phyloP scores from a whole-genome alignment of 331 rosid genomes.

The Pyrus hybrid region DNA sequence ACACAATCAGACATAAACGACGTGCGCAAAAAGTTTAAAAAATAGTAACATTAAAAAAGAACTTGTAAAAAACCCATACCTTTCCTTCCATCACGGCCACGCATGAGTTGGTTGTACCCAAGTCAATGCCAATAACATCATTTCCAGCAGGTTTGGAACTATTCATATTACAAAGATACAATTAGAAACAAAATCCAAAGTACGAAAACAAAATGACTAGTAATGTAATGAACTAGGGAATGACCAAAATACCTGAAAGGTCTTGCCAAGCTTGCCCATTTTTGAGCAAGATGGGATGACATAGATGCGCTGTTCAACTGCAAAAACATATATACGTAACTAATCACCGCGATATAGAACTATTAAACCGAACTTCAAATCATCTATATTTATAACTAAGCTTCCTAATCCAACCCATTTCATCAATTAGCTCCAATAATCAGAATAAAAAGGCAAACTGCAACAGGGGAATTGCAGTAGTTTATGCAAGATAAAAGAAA shows the following conservation, averaged over 20 bases:
- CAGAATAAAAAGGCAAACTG: background rate
- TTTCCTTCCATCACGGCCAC: too few species aligned
- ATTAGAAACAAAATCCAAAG: background rate
- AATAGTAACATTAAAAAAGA: too few species aligned
- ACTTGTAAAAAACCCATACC: too few species aligned
- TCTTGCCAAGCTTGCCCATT: conserved; percentile 62
- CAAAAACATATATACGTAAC: background rate
- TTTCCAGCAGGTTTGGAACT: conserved; percentile 82
- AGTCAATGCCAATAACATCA: conserved; percentile 90
- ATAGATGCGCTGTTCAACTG: conserved; percentile 51
- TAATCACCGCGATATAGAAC: background rate
- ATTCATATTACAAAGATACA: background rate
- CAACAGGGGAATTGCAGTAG: background rate
- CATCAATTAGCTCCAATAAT: background rate
- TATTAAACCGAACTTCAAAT: background rate
- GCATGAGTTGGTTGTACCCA: too few species aligned
- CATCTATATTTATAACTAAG: background rate
- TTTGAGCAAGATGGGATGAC: conserved; percentile 41
- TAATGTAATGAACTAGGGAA: background rate
- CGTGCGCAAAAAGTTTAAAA: too few species aligned
- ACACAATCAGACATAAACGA: too few species aligned
- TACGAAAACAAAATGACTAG: background rate
- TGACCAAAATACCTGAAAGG: conserved; percentile 59
- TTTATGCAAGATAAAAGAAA: background rate
- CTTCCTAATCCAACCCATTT: background rate